Percentiles rank a stretch among this genome's conserved stretches.
Evolutionary conservation across 2,329 filamentous ascomycete species (phyloP).

Genomic region (Phoma herbarum): DNA sequence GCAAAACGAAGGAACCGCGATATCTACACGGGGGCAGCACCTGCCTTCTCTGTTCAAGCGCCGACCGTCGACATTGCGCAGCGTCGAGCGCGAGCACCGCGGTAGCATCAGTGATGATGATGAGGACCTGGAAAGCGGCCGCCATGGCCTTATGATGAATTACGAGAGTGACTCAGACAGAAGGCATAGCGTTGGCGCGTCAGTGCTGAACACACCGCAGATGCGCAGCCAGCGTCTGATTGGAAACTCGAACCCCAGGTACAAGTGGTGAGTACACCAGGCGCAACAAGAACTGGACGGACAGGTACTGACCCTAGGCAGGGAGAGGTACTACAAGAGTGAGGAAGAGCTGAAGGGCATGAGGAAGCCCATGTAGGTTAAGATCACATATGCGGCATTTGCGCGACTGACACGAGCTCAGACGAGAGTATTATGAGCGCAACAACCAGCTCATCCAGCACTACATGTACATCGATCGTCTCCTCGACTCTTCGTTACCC

Average conservation of each 20-base stretch:
- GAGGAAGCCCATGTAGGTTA: slow-evolving; percentile 71
- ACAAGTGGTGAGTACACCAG: slow-evolving; percentile 68
- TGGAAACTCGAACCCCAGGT: slow-evolving; percentile 85
- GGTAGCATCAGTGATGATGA: slow-evolving; percentile 45
- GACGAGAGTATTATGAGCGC: slow-evolving; percentile 85
- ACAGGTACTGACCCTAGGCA: slow-evolving; percentile 23
- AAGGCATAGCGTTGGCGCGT: slow-evolving; percentile 54
- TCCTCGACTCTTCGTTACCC: slow-evolving; percentile 91
- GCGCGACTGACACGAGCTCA: slow-evolving; percentile 42
- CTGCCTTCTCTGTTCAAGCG: slow-evolving; percentile 50
- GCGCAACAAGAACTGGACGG: not conserved
- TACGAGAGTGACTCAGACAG: slow-evolving; percentile 50
- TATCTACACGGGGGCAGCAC: slow-evolving; percentile 57
- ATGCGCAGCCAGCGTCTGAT: slow-evolving; percentile 87
- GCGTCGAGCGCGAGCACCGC: slow-evolving; percentile 36
- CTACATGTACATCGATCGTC: slow-evolving; percentile 90
- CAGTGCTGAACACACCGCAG: slow-evolving; percentile 64
- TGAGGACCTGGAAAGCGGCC: slow-evolving; percentile 42
- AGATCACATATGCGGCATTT: not conserved
- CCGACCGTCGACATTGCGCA: slow-evolving; percentile 44
- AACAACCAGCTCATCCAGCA: slow-evolving; percentile 89
- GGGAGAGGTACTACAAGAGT: slow-evolving; percentile 83
- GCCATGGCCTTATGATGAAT: slow-evolving; percentile 40
- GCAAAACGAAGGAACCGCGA: slow-evolving; percentile 43
- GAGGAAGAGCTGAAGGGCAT: slow-evolving; percentile 76